Evolutionary conservation across 192 early-diverging fungal species (phyloP), one percentile per base, ranked within the genome.

Genomic region (Dissophora globulifera): DNA sequence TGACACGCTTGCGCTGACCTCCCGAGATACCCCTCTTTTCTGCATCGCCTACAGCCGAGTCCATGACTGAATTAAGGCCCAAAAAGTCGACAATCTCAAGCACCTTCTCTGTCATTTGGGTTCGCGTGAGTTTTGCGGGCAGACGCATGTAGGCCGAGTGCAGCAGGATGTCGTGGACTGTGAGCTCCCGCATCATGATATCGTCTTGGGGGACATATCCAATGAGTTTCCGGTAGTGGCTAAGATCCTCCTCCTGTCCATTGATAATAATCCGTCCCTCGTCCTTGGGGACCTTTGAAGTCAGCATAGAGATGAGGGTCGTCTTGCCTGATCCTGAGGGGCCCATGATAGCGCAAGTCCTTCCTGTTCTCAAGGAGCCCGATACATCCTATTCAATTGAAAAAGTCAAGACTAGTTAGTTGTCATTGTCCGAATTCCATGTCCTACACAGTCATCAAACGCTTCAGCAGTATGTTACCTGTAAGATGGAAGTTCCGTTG

Each of bases 191-290:
- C 42, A 88, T 62, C 67, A 80, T 81, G 29, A 83, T 69, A 27
- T 92, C 91, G 49, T 92, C 91, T 67, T 92, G 91, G 0, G 90
- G 89, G 1, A 92, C 91, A 75, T 81, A 92, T 26, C 91, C 91
- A 60, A 91, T 88, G 25, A 92, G 61, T 68, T 91, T 92, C 23
- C 81, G 65, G 61, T 88, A 92, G 26, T 83, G 65, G 40, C 82
- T 80, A 8, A 92, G 71, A 31, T 90, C 84, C 22, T 87, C 85
- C 10, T 78, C 72, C 26, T 58, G 64, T 19, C 89, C 87, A 62
- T 91, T 90, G 33, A 92, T 83, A 16, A 56, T 50, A 20, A 92
- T 75, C 17, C 58, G 60, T 17, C 91, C 91, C 42, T 63, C 70
- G 42, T 78, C 66, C 20, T 86, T 80, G 46, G 67, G 61, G 16